Conservation (phyloP, 495 filamentous ascomycete species). For the Penicillium maclennaniae region DNA sequence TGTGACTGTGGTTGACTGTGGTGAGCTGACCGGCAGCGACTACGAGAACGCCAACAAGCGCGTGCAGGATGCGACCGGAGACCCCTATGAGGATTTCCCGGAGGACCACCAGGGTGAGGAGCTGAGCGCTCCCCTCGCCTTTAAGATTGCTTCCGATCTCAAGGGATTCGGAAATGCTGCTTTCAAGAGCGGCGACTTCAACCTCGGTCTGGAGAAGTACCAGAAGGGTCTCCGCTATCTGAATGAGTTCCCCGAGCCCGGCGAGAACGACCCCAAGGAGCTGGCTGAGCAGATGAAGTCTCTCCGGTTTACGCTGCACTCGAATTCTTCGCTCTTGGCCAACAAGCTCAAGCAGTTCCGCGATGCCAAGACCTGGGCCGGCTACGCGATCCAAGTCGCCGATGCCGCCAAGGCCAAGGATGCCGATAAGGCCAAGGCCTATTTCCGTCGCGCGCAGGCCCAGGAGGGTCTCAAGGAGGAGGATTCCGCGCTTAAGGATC, state of each 20-base stretch:
- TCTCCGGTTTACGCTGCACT: constrained; percentile 73
- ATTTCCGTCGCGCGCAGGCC: constrained; percentile 77
- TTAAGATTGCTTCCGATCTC: constrained; percentile 75
- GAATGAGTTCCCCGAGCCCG: constrained; percentile 75
- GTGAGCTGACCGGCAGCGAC: constrained; percentile 71
- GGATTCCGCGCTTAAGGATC: constrained; percentile 71
- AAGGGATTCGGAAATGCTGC: constrained; percentile 91
- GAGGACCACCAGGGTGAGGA: constrained; percentile 73
- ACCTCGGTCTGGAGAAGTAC: constrained; percentile 84
- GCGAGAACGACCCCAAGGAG: constrained; percentile 63
- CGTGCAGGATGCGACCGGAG: constrained; percentile 73
- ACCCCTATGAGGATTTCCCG: constrained; percentile 94
- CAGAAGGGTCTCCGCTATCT: constrained; percentile 95
- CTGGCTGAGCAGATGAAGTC: constrained; percentile 61
- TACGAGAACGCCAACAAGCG: constrained; percentile 59
- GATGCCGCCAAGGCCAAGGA: constrained; percentile 55
- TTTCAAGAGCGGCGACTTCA: constrained; percentile 73
- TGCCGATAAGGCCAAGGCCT: constrained; percentile 82
- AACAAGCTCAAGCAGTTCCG: constrained; percentile 71
- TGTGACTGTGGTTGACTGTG: constrained; percentile 78
- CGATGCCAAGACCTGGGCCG: constrained; percentile 65
- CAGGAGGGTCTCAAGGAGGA: constrained; percentile 75
- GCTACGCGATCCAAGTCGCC: constrained; percentile 66
- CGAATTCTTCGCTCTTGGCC: constrained; percentile 73
- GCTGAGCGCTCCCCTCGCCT: constrained; percentile 50